phyloP scores from a whole-genome alignment of 2,329 filamentous ascomycete genomes.

The Trichophyton simii region DNA sequence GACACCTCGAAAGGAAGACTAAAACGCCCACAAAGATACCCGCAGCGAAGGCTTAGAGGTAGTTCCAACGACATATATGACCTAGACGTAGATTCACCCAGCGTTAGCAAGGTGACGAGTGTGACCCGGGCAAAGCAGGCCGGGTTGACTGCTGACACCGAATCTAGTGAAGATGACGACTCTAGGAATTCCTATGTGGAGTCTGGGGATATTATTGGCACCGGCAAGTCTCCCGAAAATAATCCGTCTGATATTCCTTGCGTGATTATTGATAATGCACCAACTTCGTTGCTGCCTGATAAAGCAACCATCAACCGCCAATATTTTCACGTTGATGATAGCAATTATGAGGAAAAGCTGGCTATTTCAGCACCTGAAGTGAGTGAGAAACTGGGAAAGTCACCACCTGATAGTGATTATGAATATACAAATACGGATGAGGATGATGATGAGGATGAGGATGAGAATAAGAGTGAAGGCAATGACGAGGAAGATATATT shows the following conservation, averaged over 20 bases:
- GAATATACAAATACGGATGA: background rate
- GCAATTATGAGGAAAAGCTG: background rate
- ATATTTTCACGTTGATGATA: background rate
- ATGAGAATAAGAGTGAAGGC: background rate
- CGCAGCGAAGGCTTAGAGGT: background rate
- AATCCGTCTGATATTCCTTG: background rate
- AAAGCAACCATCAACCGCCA: no score
- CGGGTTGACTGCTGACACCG: background rate
- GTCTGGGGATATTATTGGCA: background rate
- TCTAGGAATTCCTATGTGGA: background rate
- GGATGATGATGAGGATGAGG: background rate
- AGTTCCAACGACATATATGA: background rate
- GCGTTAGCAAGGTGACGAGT: no score
- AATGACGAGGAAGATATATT: background rate
- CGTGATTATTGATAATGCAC: background rate
- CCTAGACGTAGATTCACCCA: background rate
- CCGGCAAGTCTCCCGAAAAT: background rate
- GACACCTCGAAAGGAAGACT: background rate
- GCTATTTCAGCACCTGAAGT: background rate
- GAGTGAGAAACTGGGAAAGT: background rate
- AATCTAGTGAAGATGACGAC: background rate
- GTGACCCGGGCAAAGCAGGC: background rate
- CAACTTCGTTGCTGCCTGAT: background rate
- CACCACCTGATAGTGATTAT: background rate
- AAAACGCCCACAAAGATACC: background rate